Conservation (phyloP, 2,329 filamentous ascomycete species). For the Bipolaris sorokiniana region DNA sequence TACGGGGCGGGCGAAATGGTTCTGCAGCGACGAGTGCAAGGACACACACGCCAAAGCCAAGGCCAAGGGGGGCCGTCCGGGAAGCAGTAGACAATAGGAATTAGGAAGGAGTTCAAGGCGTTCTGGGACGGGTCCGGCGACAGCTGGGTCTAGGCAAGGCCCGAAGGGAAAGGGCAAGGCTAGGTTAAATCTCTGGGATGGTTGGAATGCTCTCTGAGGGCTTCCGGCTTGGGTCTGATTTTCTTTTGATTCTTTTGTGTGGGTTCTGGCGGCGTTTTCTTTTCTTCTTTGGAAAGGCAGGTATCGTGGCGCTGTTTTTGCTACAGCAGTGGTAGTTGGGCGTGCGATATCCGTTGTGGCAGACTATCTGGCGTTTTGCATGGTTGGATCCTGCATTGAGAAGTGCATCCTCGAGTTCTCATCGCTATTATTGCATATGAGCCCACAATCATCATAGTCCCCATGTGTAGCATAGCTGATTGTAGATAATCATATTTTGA, state of each 20-base stretch:
- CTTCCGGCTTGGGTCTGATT: slow-evolving; percentile 25
- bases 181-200: slow-evolving; percentile 45
- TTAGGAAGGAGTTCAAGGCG: slow-evolving; percentile 49
- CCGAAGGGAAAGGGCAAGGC: slow-evolving; percentile 44
- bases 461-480: not conserved
- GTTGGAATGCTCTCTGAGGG: slow-evolving; percentile 46
- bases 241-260: slow-evolving; percentile 27
- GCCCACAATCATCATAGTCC: not conserved
- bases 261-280: slow-evolving; percentile 8
- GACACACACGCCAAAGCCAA: slow-evolving; percentile 39
- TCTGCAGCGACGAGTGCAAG: slow-evolving; percentile 49
- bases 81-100: slow-evolving; percentile 50
- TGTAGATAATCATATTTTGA: not conserved
- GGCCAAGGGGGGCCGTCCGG: slow-evolving; percentile 45
- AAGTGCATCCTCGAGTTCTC: slow-evolving; percentile 1
- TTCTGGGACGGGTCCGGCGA: slow-evolving; percentile 40
- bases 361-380: slow-evolving; percentile 11
- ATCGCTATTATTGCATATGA: not conserved
- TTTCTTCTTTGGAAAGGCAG: not conserved
- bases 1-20: slow-evolving; percentile 50
- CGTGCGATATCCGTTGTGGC: slow-evolving; percentile 7
- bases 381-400: slow-evolving; percentile 11
- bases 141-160: slow-evolving; percentile 37
- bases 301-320: slow-evolving; percentile 1
- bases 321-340: slow-evolving; percentile 7